Base-by-base conservation (phyloP, 2,329 filamentous ascomycete genomes). In the Colletotrichum ledebouriae region DNA sequence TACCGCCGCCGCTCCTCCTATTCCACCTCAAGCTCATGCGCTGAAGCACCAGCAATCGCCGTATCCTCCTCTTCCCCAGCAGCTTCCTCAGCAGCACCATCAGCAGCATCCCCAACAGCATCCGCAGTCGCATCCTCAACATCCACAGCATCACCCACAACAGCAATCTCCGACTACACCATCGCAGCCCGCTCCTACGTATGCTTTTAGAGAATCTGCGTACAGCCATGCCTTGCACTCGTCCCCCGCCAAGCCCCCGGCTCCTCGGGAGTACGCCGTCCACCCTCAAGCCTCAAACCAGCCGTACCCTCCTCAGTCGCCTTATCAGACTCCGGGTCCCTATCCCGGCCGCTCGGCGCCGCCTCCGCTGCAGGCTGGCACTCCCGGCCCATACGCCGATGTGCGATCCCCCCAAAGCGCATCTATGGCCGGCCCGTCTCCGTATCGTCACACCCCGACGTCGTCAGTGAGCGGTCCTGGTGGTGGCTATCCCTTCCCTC, bases 401-500 rank as follows among this genome's bases (percentile, higher is more conserved):
- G 72, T 79, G 67, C 83, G 86, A 65, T 88, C 86, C 13, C 86
- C 86, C 17, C 80, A 81, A 72, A 79, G 80, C 64, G 77, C 74
- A 33, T 78, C 82, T 17, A 78, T 81, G 56, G 79, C 83, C 20
- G 79, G 77, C 3, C 82, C 80, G 5, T 85, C 84, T 3, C 81
- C 86, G 2, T 87, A 86, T 72, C 82, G 85, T 60, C 81, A 83
- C 29, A 84, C 84, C 10, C 82, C 84, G 22, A 82, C 80, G 4
- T 82, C 84, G 37, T 81, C 84, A 3, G 73, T 79, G 52, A 82
- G 79, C 71, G 77, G 74, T 12, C 74, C 78, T 42, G 76, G 78
- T 70, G 76, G 79, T 52, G 84, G 82, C 29, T 87, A 86, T 71
- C 84, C 85, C 1, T 88, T 87, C 55, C 85, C 85, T 33, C 77